Conservation (phyloP, 164 flowering plant genomes). For the Platanus orientalis region DNA sequence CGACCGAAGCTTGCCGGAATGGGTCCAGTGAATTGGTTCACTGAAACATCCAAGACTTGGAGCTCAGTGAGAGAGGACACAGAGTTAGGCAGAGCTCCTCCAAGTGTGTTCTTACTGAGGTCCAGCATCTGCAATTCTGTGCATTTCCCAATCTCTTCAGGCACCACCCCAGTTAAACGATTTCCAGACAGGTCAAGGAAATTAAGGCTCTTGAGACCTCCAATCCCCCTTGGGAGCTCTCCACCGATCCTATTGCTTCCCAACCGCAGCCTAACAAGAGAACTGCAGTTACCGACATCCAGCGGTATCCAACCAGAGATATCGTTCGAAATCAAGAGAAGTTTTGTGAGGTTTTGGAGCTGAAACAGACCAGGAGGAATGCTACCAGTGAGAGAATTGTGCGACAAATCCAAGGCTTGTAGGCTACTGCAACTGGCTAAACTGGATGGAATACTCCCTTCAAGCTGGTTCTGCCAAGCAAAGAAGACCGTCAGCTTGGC, state of each 20-base stretch:
- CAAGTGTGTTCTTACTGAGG: conserved; percentile 55
- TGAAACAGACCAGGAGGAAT: conserved; percentile 65
- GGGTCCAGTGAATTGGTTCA: conserved; percentile 44
- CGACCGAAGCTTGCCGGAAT: conserved; percentile 45
- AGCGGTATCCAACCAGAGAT: conserved; percentile 73
- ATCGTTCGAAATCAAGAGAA: conserved; percentile 69
- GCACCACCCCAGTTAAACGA: conserved; percentile 53
- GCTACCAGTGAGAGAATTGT: conserved; percentile 58
- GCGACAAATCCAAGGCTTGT: conserved; percentile 64
- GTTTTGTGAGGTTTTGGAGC: conserved; percentile 68
- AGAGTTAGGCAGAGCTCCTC: conserved; percentile 54
- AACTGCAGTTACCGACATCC: conserved; percentile 58
- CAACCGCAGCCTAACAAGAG: conserved; percentile 66
- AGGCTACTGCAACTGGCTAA: conserved; percentile 45
- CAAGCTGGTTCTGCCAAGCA: conserved; percentile 71
- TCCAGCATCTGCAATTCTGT: conserved; percentile 53
- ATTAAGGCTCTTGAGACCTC: conserved; percentile 43
- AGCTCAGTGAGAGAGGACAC: conserved; percentile 50
- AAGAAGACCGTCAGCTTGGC: conserved; percentile 43
- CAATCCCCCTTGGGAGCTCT: conserved; percentile 59
- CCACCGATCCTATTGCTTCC: conserved; percentile 64
- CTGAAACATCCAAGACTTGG: conserved; percentile 64
- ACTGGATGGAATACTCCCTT: conserved; percentile 61
- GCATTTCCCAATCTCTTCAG: conserved; percentile 68
- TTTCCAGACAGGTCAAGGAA: conserved; percentile 75